These are phyloP conservation scores for Claviceps sp. DNA, from an alignment of 2,329 filamentous ascomycete species.

Conservation along the genomic window DNA sequence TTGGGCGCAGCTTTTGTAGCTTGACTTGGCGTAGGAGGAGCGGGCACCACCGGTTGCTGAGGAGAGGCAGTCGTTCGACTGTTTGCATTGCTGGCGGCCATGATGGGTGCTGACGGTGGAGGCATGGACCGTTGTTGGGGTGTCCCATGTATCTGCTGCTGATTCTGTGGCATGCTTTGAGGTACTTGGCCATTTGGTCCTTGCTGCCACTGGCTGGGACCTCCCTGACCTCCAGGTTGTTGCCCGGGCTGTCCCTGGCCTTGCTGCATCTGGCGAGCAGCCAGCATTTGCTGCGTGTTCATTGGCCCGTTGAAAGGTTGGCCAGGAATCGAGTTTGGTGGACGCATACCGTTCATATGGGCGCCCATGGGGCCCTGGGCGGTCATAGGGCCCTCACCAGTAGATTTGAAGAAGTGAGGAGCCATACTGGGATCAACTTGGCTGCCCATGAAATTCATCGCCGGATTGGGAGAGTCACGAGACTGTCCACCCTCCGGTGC, in stretches of 20 bases:
- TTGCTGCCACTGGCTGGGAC: conserved; percentile 26
- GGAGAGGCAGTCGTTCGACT: conserved; percentile 46
- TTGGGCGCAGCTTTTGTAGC: conserved; percentile 60
- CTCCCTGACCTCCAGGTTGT: conserved; percentile 15
- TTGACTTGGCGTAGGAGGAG: conserved; percentile 66
- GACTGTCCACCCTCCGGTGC: conserved; percentile 56
- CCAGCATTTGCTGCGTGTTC: conserved; percentile 48
- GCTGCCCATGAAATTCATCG: conserved; percentile 48
- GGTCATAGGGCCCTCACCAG: conserved; percentile 42
- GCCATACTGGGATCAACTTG: conserved; percentile 49
- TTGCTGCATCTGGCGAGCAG: conserved; percentile 25
- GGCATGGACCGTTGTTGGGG: conserved; percentile 62
- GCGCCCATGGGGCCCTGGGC: conserved; percentile 22
- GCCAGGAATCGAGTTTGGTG: conserved; percentile 53
- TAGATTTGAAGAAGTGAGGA: conserved; percentile 43
- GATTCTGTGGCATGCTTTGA: conserved; percentile 26
- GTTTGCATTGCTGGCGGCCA: conserved; percentile 33
- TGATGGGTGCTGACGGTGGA: conserved; percentile 47
- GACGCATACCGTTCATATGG: conserved; percentile 54
- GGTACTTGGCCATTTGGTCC: conserved; percentile 28
- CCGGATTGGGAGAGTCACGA: conserved; percentile 49
- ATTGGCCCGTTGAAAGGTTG: conserved; percentile 44
- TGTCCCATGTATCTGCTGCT: conserved; percentile 44
- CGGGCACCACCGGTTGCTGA: conserved; percentile 44
- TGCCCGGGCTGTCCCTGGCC: conserved; percentile 20